A percentile compares a stretch with the other conserved stretches of the same genome.
Evolutionary conservation across 2,329 filamentous ascomycete genomes (phyloP).

Genomic region (Thyridium curvatum): DNA sequence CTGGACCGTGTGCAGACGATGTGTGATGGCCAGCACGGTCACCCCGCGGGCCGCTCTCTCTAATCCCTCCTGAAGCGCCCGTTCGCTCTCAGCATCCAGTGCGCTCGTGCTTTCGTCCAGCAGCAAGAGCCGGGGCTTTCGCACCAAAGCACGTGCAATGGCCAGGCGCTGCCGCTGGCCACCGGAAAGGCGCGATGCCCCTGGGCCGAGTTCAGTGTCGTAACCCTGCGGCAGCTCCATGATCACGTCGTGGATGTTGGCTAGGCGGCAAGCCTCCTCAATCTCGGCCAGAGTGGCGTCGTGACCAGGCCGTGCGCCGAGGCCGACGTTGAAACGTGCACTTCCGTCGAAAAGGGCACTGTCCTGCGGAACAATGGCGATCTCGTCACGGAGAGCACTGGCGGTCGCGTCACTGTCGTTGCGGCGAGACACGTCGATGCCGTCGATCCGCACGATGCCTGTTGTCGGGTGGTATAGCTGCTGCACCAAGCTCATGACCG

Average conservation of each 20-base stretch:
- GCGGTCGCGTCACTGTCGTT: conserved; percentile 3
- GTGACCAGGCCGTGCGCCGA: conserved; percentile 47
- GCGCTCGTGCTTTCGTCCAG: conserved; percentile 65
- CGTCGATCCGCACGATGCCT: conserved; percentile 46
- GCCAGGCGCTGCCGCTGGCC: conserved; percentile 60
- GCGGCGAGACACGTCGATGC: conserved; percentile 24
- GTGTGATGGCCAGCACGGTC: conserved; percentile 34
- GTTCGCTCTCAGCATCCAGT: conserved; percentile 53
- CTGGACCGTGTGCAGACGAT: conserved; percentile 33
- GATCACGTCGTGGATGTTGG: conserved; percentile 67
- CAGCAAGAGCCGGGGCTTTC: conserved; percentile 55
- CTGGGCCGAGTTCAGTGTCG: conserved; percentile 1
- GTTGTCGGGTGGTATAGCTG: conserved; percentile 45
- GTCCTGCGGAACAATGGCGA: conserved; percentile 32
- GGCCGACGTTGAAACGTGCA: conserved; percentile 32
- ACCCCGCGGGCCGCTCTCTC: conserved; percentile 29
- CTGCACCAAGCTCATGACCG: conserved; percentile 40
- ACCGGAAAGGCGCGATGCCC: conserved; percentile 39
- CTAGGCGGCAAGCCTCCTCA: conserved; percentile 58
- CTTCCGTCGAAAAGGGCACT: conserved; percentile 33
- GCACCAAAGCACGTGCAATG: conserved; percentile 58
- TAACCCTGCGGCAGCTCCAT: conserved; percentile 1
- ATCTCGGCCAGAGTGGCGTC: conserved; percentile 55
- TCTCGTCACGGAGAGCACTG: conserved; percentile 25
- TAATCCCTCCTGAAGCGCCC: conserved; percentile 47